Evolutionary conservation across 2,329 filamentous ascomycete genomes (phyloP), one percentile per base, ranked within the genome.

Genomic region (Septoria petroselini): DNA sequence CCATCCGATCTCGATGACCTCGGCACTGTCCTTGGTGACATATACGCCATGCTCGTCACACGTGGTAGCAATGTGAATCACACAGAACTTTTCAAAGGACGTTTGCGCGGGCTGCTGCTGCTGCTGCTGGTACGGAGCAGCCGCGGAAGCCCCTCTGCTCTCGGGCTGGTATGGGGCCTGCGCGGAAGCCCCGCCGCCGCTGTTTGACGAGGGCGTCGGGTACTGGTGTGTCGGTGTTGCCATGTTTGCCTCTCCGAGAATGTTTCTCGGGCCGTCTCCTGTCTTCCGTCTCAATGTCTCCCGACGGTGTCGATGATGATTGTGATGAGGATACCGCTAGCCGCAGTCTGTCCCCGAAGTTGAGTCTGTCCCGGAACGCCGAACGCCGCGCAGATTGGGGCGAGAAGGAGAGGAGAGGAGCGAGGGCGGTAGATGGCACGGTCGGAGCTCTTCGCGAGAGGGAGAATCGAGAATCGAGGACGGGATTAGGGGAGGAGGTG

Each of bases 1-100:
- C 93, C 93, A 98, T 58, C 91, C 93, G 68, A 98, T 81, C 80
- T 98, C 93, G 72, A 98, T 98, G 61, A 98, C 93, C 76, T 98
- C 93, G 56, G 93, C 93, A 52, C 93, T 97, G 74, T 98, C 93
- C 75, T 97, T 97, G 53, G 93, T 98, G 52, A 98, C 93, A 72
- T 98, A 98, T 60, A 98, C 93, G 57, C 93, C 93, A 74, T 98
- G 93, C 72, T 98, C 93, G 72, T 98, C 93, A 74, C 93, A 98
- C 62, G 93, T 98, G 29, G 93, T 98, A 58, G 93, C 93, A 67
- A 97, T 91, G 73, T 98, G 93, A 70, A 97, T 95, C 67, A 98
- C 88, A 60, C 96, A 86, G 74, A 95, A 98, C 71, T 91, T 88
- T 76, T 98, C 93, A 73, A 95, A 67, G 35, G 55, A 53, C 31